Conservation (phyloP, 768 basidiomycete genomes). For the Fomitopsis pulvina region DNA sequence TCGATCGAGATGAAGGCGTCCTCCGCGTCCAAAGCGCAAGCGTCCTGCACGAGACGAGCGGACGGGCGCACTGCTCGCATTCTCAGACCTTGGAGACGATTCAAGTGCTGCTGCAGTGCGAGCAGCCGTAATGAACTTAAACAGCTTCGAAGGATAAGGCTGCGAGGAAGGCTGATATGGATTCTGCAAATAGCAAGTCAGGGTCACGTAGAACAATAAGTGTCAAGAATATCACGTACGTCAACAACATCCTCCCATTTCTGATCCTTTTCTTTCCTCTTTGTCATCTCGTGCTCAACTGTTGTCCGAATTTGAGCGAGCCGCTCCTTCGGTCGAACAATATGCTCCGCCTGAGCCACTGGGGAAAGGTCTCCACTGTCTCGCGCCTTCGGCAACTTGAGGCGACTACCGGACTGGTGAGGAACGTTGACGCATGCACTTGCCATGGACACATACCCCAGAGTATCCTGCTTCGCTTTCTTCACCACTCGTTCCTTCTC, state of each 20-base stretch:
- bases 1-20: conserved; percentile 72
- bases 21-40: conserved; percentile 76
- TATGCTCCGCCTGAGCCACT: conserved; percentile 38
- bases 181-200: conserved; percentile 34
- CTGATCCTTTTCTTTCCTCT: conserved; percentile 63
- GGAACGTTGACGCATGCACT: background rate
- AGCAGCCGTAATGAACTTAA: conserved; percentile 50
- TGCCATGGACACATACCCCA: conserved; percentile 20
- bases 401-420: conserved; percentile 27
- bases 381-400: conserved; percentile 47
- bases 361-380: conserved; percentile 37
- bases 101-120: conserved; percentile 25
- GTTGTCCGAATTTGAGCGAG: conserved; percentile 49
- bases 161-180: conserved; percentile 61
- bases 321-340: conserved; percentile 63
- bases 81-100: conserved; percentile 11
- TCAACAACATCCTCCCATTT: conserved; percentile 88
- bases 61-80: conserved; percentile 21
- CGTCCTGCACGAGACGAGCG: conserved; percentile 49
- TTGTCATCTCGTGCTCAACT: conserved; percentile 54
- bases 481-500: conserved; percentile 67
- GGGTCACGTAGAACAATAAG: conserved; percentile 1
- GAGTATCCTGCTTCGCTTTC: conserved; percentile 39
- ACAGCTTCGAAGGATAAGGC: conserved; percentile 56
- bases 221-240: conserved; percentile 34